Percentiles rank a stretch among this genome's conserved stretches.
These are phyloP conservation scores for Fonsecaea erecta DNA, from an alignment of 2,329 filamentous ascomycete genomes.

Conservation along the genomic window DNA sequence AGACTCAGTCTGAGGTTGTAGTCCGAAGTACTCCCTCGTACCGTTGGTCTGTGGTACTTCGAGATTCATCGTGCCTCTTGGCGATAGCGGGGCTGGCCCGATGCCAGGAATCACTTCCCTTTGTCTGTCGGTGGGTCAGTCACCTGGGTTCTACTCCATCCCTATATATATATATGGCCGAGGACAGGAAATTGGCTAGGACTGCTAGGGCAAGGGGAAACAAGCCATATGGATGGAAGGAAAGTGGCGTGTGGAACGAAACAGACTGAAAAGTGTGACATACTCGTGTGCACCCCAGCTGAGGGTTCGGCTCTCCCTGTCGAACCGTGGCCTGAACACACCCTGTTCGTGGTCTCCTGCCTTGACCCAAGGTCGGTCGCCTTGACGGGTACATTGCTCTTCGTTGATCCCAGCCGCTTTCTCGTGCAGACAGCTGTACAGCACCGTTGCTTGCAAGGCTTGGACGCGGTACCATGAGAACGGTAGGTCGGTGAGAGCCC, in stretches of 20 bases:
- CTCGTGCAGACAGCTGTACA: slow-evolving; percentile 17
- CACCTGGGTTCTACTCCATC: not conserved
- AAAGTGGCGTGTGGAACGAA: not conserved
- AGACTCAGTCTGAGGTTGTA: not conserved
- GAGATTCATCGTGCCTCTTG: not conserved
- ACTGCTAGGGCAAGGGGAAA: not conserved
- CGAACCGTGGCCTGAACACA: slow-evolving; percentile 13
- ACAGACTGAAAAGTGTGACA: not conserved
- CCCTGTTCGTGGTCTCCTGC: slow-evolving; percentile 9
- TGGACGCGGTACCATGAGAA: slow-evolving; percentile 18
- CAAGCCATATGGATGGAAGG: not conserved
- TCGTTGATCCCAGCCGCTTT: slow-evolving; percentile 3
- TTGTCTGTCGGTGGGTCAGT: slow-evolving; percentile 5
- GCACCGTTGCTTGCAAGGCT: slow-evolving; percentile 14
- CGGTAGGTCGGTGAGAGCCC: slow-evolving; percentile 7
- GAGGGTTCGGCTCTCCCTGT: slow-evolving; percentile 11
- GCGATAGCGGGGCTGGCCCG: slow-evolving; percentile 2
- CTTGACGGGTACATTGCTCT: not conserved
- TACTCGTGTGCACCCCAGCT: slow-evolving; percentile 14
- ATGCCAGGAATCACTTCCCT: slow-evolving; percentile 2
- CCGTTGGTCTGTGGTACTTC: not conserved
- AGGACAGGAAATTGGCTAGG: not conserved
- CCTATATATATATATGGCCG: not conserved
- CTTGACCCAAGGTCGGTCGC: slow-evolving; percentile 8
- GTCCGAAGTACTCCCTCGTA: not conserved